phyloP scores from a whole-genome alignment of 192 early-diverging fungal species.

The Lobosporangium transversale region DNA sequence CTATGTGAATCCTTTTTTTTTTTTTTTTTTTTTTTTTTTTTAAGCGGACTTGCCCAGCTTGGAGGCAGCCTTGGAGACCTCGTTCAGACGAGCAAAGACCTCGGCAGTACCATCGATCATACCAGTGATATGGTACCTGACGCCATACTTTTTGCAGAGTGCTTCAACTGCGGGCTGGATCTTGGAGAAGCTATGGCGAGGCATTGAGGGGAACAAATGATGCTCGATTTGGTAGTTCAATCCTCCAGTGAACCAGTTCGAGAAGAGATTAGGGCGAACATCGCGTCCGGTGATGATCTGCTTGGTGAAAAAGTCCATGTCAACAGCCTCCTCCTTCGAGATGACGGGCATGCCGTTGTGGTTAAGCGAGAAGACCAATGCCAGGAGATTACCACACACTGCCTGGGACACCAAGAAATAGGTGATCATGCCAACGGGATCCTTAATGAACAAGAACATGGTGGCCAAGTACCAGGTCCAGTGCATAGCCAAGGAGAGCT shows the following conservation, averaged over 20 bases:
- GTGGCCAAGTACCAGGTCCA: conserved; percentile 72
- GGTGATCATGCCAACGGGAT: conserved; percentile 47
- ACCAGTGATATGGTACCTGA: conserved; percentile 71
- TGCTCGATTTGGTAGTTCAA: conserved; percentile 91
- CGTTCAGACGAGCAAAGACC: conserved; percentile 64
- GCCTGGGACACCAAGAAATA: conserved; percentile 74
- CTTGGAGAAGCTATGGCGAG: conserved; percentile 75
- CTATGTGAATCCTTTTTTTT: too few relatives aligned
- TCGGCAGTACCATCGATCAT: conserved; percentile 69
- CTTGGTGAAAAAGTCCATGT: conserved; percentile 80
- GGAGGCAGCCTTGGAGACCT: conserved; percentile 57
- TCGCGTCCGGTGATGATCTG: conserved; percentile 84
- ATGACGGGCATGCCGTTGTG: conserved; percentile 91
- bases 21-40: background rate
- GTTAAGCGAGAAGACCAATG: conserved; percentile 82
- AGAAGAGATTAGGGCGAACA: conserved; percentile 66
- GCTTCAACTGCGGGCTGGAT: conserved; percentile 69
- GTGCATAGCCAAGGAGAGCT: conserved; percentile 67
- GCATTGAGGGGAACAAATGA: conserved; percentile 85
- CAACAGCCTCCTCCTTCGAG: conserved; percentile 65
- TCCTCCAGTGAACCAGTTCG: conserved; percentile 86
- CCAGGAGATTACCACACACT: conserved; percentile 75
- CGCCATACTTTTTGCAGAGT: conserved; percentile 73
- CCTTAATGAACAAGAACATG: conserved; percentile 62
- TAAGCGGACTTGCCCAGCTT: conserved; percentile 51